Evolutionary conservation across 768 basidiomycete species (phyloP).

Genomic region (Goffeauzyma gilvescens): DNA sequence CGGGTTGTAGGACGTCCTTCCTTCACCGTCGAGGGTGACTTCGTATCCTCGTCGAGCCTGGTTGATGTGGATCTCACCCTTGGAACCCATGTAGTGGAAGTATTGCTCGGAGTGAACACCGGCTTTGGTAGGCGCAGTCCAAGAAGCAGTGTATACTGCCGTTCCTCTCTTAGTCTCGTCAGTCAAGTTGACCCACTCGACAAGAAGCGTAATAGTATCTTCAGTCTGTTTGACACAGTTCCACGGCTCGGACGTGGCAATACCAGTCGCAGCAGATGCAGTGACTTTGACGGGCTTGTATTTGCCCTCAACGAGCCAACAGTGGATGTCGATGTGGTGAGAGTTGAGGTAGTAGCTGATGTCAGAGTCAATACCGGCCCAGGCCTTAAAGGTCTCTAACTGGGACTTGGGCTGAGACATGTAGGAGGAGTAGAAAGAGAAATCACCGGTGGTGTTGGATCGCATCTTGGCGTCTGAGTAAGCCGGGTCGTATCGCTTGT

Average conservation of each 20-base stretch:
- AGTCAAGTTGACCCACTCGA: slow-evolving; percentile 72
- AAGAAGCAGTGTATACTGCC: slow-evolving; percentile 76
- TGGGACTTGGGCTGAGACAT: slow-evolving; percentile 95
- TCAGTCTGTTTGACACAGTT: slow-evolving; percentile 64
- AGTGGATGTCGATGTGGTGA: slow-evolving; percentile 60
- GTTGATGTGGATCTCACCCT: slow-evolving; percentile 83
- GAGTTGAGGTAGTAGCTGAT: slow-evolving; percentile 92
- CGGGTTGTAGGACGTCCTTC: slow-evolving; percentile 60
- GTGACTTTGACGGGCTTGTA: slow-evolving; percentile 43
- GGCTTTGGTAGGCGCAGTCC: slow-evolving; percentile 72
- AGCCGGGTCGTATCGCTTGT: slow-evolving; percentile 49
- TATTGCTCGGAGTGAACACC: slow-evolving; percentile 82
- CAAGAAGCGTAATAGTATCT: slow-evolving; percentile 84
- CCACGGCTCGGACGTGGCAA: slow-evolving; percentile 73
- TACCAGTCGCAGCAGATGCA: slow-evolving; percentile 75
- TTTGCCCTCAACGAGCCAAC: slow-evolving; percentile 34
- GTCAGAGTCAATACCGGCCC: slow-evolving; percentile 87
- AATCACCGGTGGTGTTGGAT: slow-evolving; percentile 59
- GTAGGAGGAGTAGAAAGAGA: slow-evolving; percentile 92
- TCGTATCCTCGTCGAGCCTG: slow-evolving; percentile 90
- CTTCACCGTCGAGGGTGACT: slow-evolving; percentile 63
- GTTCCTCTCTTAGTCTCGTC: slow-evolving; percentile 61
- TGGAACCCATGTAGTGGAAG: slow-evolving; percentile 91
- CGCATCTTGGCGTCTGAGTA: slow-evolving; percentile 77
- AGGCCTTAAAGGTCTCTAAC: slow-evolving; percentile 80